Base-by-base conservation (phyloP, 2,329 filamentous ascomycete species). In the Apiospora saccharicola region DNA sequence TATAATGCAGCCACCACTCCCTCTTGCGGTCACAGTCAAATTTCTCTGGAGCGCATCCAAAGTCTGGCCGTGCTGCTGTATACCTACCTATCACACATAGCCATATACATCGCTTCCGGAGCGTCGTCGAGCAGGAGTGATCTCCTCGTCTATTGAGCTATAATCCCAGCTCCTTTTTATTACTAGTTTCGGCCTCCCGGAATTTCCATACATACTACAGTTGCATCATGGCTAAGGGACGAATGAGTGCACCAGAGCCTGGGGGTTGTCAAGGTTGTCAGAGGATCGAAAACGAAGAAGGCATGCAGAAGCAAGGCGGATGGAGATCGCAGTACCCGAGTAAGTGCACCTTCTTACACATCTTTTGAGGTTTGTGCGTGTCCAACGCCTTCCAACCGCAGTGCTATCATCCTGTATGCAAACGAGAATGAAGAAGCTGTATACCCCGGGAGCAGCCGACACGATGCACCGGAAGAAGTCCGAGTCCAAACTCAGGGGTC, bases 291-390 rank as follows among this genome's bases (percentile, higher is more conserved):
- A 61, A 70, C 30, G 71, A 67, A 37, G 71, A 72, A 47, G 34
- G 22, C 61, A 44, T 44, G 3, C 72, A 73, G 61, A 74, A 70
- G 67, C 73, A 72, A 51, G 68, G 71, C 10, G 44, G 22, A 68
- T 61, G n/a, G 70, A 71, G 19, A 57, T 37, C 43, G n/a, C 49
- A 51, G 22, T n/a, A 14, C 19, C 30, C 30, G 8, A 37, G 68
- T 70, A 70, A 70, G 47, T 70, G 22, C 26, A 16, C 26, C 16
- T 6, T 49, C 8, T n/a, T 41, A 46, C 22, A 5, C 7, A 37
- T 61, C 53, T 37, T 19, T 8, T 61, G 19, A 7, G 16, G 16
- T 30, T 14, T 19, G 26, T 61, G 0, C 53, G 10, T 51, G n/a
- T 26, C 26, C 26, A 30, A 30, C 26, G 26, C 26, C 26, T 30